Evolutionary conservation across 352 stramenopile genomes (phyloP), one percentile per base, ranked within the genome.

Genomic region (Elongisporangium anandrum): DNA sequence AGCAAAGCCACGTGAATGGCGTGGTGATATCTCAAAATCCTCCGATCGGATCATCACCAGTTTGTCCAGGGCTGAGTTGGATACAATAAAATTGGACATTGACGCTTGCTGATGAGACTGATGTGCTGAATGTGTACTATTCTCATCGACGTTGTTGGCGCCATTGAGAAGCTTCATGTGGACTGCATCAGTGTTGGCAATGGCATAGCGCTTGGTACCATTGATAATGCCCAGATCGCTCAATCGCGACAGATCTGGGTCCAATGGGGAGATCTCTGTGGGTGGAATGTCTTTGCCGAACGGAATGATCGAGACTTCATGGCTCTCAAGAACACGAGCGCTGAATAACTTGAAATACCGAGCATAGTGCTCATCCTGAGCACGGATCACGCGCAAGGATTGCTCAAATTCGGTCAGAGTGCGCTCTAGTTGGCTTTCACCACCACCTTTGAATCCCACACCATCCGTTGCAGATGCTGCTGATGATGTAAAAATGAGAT

Each of bases 281-380:
- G 24, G 3, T 34, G 24, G 24, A 34, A 8, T 34, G 24, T 34
- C 24, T 7, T 34, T 3, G 24, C 3, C 24, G 24, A 34, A 34
- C 24, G 77, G 75, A 0, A 77, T 59, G 20, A 87, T 66, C 0
- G 81, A 85, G 15, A 88, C 68, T 58, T 90, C 81, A 53, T 84
- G 79, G 47, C 56, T 76, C 53, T 90, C 78, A 29, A 87, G 77
- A 62, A 87, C 76, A 15, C 81, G 76, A 0, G 81, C 74, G 53
- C 66, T 87, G 50, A 88, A 90, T 1, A 90, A 57, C 64, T 90
- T 90, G 26, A 66, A 45, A 45, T 88, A 63, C 20, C 70, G 73
- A 17, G 77, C 78, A 24, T 88, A 88, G 54, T 90, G 81, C 50
- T 90, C 81, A 54, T 90, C 78, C 56, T 90, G 78, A 8, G 61